Evolutionary conservation across 2,329 filamentous ascomycete genomes (phyloP), one percentile per base, ranked within the genome.

Genomic region (Teratosphaeria zuluensis): DNA sequence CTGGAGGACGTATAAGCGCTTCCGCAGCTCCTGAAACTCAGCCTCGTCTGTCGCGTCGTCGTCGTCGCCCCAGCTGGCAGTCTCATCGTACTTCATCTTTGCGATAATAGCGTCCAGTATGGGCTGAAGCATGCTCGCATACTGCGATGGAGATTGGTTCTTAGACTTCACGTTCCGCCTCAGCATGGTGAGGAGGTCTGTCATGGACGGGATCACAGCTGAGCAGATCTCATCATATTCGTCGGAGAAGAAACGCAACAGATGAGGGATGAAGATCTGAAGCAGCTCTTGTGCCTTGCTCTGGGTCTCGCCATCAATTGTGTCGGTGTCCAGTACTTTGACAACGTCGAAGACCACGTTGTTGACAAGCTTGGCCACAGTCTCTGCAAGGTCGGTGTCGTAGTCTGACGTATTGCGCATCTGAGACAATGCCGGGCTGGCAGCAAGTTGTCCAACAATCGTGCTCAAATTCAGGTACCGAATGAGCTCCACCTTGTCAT

Each of bases 211-310:
- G 62, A 99, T 95, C 59, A 97, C 90, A 12, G 90, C 94, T 38
- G 92, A 95, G 78, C 94, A 97, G 65, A 99, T 87, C 76, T 99
- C 94, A 73, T 99, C 94, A 73, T 95, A 99, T 71, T 99, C 92
- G 74, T 99, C 94, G 28, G 91, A 89, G 76, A 99, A 96, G 78
- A 96, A 96, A 46, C 92, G 89, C 55, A 99, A 79, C 12, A 97
- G 81, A 65, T 92, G 87, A 0, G 92, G 90, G 31, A 96, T 78
- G 72, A 97, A 97, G 48, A 84, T 83, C 69, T 88, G 88, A 56
- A 97, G 80, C 60, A 95, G 83, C 66, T 88, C 85, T 66, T 94
- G 90, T 55, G 94, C 92, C 66, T 86, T 88, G 53, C 82, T 80
- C 66, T 84, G 85, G 30, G 85, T 86, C 51, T 85, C 80, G 31